Evolutionary conservation across 1,284 basidiomycete species (phyloP).

Genomic region (Retiboletus fuscus): DNA sequence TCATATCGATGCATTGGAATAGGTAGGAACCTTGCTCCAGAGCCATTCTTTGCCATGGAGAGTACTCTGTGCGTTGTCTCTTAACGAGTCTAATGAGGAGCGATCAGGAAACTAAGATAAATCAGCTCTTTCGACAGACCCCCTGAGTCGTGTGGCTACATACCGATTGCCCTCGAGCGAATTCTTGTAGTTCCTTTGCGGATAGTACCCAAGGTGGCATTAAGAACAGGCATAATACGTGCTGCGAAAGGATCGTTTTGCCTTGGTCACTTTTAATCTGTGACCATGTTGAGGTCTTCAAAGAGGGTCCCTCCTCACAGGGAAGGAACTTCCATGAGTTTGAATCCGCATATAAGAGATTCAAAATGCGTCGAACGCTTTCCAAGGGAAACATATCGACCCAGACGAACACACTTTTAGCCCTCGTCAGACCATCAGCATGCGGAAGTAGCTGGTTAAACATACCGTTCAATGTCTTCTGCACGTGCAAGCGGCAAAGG

Average conservation of each 20-base stretch:
- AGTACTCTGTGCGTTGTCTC: slow-evolving; percentile 48
- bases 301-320: slow-evolving; percentile 53
- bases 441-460: background rate
- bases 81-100: slow-evolving; percentile 24
- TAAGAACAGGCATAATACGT: slow-evolving; percentile 63
- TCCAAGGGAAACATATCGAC: slow-evolving; percentile 65
- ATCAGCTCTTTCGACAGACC: slow-evolving; percentile 21
- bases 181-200: slow-evolving; percentile 64
- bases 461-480: slow-evolving; percentile 56
- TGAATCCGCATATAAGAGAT: slow-evolving; percentile 59
- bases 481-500: slow-evolving; percentile 44
- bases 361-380: slow-evolving; percentile 65
- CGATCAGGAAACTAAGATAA: slow-evolving; percentile 40
- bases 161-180: slow-evolving; percentile 62
- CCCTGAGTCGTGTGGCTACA: slow-evolving; percentile 26
- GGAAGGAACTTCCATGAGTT: slow-evolving; percentile 57
- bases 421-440: slow-evolving; percentile 26
- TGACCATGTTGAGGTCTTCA: slow-evolving; percentile 67
- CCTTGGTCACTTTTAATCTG: slow-evolving; percentile 26
- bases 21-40: slow-evolving; percentile 70
- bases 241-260: slow-evolving; percentile 31
- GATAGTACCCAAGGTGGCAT: slow-evolving; percentile 77
- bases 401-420: slow-evolving; percentile 54
- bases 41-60: slow-evolving; percentile 55
- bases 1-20: slow-evolving; percentile 1